Evolutionary conservation across 139 green algal species (phyloP).

Genomic region (Micractinium conductrix): DNA sequence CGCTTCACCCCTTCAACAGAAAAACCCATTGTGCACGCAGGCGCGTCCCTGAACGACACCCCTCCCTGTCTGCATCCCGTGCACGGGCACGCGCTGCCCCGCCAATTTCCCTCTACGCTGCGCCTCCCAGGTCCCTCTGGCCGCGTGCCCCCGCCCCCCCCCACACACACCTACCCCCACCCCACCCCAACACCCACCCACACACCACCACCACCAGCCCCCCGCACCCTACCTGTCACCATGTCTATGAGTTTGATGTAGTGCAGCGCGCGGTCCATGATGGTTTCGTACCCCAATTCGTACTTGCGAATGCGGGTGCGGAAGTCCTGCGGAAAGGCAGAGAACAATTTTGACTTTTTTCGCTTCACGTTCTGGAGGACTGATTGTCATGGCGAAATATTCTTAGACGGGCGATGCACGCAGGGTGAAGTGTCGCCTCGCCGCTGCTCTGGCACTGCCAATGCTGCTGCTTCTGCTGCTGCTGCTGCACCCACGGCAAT

Average conservation of each 20-base stretch:
- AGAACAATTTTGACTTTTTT: not conserved
- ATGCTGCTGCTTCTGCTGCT: no score
- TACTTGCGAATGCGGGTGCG: slow-evolving; percentile 86
- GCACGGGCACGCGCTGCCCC: not conserved
- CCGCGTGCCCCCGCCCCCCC: no score
- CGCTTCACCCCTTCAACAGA: not conserved
- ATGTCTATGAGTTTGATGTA: slow-evolving; percentile 99
- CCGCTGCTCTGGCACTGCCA: no score
- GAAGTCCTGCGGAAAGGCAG: slow-evolving; percentile 77
- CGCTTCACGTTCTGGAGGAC: not conserved
- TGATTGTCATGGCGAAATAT: no score
- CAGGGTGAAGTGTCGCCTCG: no score
- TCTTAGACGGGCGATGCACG: no score
- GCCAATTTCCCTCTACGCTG: no score
- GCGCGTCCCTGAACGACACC: no score
- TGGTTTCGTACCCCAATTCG: slow-evolving; percentile 92
- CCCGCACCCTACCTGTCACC: slow-evolving; percentile 47
- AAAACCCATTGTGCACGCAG: not conserved
- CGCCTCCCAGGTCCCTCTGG: no score
- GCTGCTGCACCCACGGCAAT: no score
- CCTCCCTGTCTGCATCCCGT: no score
- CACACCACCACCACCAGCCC: not conserved
- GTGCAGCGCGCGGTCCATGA: slow-evolving; percentile 85
- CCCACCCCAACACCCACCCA: not conserved
- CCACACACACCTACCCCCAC: not conserved